A percentile compares a stretch with the other conserved stretches of the same genome.
phyloP scores from a whole-genome alignment of 2,329 filamentous ascomycete species.

The Penicillium sp. region DNA sequence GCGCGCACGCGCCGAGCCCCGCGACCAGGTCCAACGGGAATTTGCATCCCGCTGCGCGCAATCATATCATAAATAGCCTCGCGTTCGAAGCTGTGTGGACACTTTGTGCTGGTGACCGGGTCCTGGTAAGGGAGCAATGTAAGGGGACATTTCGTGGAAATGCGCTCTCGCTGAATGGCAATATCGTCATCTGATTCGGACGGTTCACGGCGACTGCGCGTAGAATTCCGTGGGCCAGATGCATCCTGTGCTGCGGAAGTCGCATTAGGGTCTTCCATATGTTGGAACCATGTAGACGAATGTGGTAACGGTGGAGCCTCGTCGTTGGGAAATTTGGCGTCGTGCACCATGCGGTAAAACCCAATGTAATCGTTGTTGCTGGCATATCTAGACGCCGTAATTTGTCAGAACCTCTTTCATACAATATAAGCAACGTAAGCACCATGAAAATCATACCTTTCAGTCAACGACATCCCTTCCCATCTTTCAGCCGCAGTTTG shows the following conservation, averaged over 20 bases:
- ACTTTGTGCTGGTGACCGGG: slow-evolving; percentile 51
- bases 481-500: slow-evolving; percentile 37
- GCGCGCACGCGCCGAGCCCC: slow-evolving; percentile 23
- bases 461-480: slow-evolving; percentile 39
- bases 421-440: neutral
- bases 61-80: slow-evolving; percentile 49
- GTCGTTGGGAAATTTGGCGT: slow-evolving; percentile 57
- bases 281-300: slow-evolving; percentile 62
- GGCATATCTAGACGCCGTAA: slow-evolving; percentile 48
- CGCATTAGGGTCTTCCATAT: slow-evolving; percentile 41
- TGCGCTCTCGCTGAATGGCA: slow-evolving; percentile 46
- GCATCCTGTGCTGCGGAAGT: neutral
- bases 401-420: neutral
- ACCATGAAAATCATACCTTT: slow-evolving; percentile 38
- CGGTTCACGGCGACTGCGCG: slow-evolving; percentile 12
- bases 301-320: slow-evolving; percentile 56
- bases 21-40: slow-evolving; percentile 20
- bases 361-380: slow-evolving; percentile 60
- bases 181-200: slow-evolving; percentile 45
- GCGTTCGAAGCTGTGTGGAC: slow-evolving; percentile 52
- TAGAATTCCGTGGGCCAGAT: neutral
- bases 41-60: slow-evolving; percentile 29
- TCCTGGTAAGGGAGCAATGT: slow-evolving; percentile 48
- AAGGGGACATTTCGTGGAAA: slow-evolving; percentile 50
- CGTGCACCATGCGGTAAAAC: slow-evolving; percentile 64